Base-by-base conservation (phyloP, 169 alveolate genomes). In the Plasmodium yoelii region DNA sequence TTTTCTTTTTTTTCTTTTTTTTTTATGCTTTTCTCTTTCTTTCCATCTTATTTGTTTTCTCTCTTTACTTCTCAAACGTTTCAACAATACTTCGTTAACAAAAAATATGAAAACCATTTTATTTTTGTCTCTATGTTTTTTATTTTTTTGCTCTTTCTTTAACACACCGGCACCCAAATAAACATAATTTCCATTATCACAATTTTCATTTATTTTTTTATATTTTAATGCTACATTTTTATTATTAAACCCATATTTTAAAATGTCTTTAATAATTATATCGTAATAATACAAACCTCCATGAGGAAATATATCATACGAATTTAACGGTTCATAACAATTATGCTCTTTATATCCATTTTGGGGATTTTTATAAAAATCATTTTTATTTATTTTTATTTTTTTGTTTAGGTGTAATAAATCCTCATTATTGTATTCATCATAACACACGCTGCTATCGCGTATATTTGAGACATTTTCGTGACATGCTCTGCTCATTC, bases 101-200 rank as follows among this genome's bases (percentile, higher is more conserved):
- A 70, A 84, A 84, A 69, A 69, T 18, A 84, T 69, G 64, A 84
- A 84, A 42, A 84, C 91, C 91, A 84, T 84, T 51, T 73, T 69
- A 44, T 84, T 84, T 26, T 69, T 84, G n/a, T 60, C 87, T 39
- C 65, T 19, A 55, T 84, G 51, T 34, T 69, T 84, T 74, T 74
- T 74, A n/a, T 28, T 73, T 56, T 39, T 24, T 8, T 75, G 88
- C 34, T 24, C 19, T 57, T 65, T 71, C 51, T 68, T 82, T 49
- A 82, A 42, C 12, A 82, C 34, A 0, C 90, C 90, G 8, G 90
- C 90, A 18, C 77, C 90, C 13, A 82, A 49, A 55, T 44, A 82
- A 7, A 82, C 39, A 53, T 82, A 82, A 39, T 46, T 26, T 13
- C 22, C 19, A 10, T 9, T 12, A 19, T 42, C 77, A 46, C 44